Evolutionary conservation across 2,329 filamentous ascomycete genomes (phyloP), one percentile per base, ranked within the genome.

Genomic region (Colletotrichum gloeosporioides): DNA sequence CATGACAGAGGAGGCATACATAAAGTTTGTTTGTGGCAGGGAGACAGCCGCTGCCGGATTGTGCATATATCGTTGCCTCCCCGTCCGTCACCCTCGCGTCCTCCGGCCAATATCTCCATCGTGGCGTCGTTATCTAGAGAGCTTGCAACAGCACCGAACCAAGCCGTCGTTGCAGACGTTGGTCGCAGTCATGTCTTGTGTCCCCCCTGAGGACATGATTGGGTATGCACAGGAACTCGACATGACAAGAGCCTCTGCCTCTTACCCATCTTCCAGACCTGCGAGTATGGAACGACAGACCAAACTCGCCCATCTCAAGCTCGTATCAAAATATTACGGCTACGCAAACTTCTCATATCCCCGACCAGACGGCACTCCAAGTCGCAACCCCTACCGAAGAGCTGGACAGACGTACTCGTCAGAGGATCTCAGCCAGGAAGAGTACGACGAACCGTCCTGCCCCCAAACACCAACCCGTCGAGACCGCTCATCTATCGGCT

Each of bases 341-440:
- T 82, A 86, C 69, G 82, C 84, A 77, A 87, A 86, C 80, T 86
- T 85, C 77, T 86, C 85, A 9, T 86, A 86, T 73, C 85, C 85
- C 65, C 82, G 82, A 57, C 81, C 79, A 34, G 81, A 81, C 62
- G 77, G 71, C 71, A 79, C 65, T 70, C 78, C 63, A 27, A 71
- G 59, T 22, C 70, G 62, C 29, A 78, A 77, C 31, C 63, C 69
- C 8, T 78, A 77, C 49, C 69, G 77, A 68, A 73, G 77, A 36
- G 73, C 67, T 9, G 77, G 76, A 4, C 73, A 74, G n/a, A 76
- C 75, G 15, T 77, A 73, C 16, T 75, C 77, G 12, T 69, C 77
- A 4, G 73, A 72, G 27, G 74, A 77, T 15, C 66, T 73, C 10
- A 61, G 67, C 25, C 63, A 73, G 55, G 69, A 69, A 9, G 68